Percentiles rank a stretch among this genome's conserved stretches.
Evolutionary conservation across 2,329 filamentous ascomycete species (phyloP).

Genomic region (Fusarium chlamydosporum): DNA sequence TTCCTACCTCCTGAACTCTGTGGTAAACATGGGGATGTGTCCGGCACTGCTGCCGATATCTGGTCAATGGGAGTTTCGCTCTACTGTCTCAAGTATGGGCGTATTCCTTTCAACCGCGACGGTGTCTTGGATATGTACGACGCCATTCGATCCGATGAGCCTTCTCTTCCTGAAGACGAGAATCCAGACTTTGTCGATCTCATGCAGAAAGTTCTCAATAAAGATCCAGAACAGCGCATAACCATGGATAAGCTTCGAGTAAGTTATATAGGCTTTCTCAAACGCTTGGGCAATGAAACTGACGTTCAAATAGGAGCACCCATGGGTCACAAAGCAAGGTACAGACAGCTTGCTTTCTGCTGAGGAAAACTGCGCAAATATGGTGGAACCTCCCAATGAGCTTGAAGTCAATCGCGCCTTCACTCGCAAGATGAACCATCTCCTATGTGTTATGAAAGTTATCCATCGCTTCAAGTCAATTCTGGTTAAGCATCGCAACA

Average conservation of each 20-base stretch:
- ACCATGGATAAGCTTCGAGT: slow-evolving; percentile 86
- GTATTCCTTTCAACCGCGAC: slow-evolving; percentile 85
- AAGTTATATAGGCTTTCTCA: slow-evolving; percentile 55
- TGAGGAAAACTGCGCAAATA: slow-evolving; percentile 87
- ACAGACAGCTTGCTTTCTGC: slow-evolving; percentile 82
- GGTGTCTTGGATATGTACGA: slow-evolving; percentile 90
- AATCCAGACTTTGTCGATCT: slow-evolving; percentile 80
- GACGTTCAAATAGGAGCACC: slow-evolving; percentile 76
- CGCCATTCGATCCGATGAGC: slow-evolving; percentile 80
- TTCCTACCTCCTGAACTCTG: slow-evolving; percentile 96
- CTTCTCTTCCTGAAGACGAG: slow-evolving; percentile 73
- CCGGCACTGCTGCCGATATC: slow-evolving; percentile 90
- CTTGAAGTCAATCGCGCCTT: slow-evolving; percentile 92
- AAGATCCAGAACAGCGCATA: slow-evolving; percentile 86
- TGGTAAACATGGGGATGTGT: slow-evolving; percentile 86
- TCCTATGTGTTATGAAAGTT: slow-evolving; percentile 91
- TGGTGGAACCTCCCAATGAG: slow-evolving; percentile 87
- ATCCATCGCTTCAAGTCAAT: slow-evolving; percentile 89
- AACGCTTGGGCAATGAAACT: slow-evolving; percentile 1
- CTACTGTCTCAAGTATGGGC: slow-evolving; percentile 91
- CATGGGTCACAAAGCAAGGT: slow-evolving; percentile 90
- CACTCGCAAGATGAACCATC: slow-evolving; percentile 87
- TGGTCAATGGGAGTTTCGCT: slow-evolving; percentile 99
- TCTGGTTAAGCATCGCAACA: slow-evolving; percentile 58
- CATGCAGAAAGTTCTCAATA: slow-evolving; percentile 81